Evolutionary conservation across 2,329 filamentous ascomycete genomes (phyloP).

Genomic region (Curvularia sp.): DNA sequence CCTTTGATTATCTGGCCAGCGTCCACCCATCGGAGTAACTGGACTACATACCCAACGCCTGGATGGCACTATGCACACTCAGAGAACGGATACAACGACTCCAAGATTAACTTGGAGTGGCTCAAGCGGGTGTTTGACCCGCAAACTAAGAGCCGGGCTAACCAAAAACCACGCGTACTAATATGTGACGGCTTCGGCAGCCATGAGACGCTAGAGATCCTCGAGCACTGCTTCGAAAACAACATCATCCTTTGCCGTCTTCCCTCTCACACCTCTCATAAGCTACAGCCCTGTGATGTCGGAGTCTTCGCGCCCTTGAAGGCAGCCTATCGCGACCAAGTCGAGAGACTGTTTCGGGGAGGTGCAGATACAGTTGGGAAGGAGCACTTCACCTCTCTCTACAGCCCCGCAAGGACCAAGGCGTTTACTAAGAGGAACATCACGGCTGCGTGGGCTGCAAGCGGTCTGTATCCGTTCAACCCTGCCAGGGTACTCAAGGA

Average conservation of each 20-base stretch:
- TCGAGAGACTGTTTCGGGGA: slow-evolving; percentile 18
- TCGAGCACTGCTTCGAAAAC: slow-evolving; percentile 44
- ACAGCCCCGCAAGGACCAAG: slow-evolving; percentile 29
- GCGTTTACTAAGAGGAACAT: slow-evolving; percentile 43
- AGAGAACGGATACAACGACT: slow-evolving; percentile 4
- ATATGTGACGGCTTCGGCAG: slow-evolving; percentile 34
- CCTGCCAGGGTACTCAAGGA: slow-evolving; percentile 39
- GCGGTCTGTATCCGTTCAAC: slow-evolving; percentile 43
- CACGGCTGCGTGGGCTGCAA: no score
- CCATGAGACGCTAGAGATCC: slow-evolving; percentile 47
- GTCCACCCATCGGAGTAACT: neutral
- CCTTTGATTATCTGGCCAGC: neutral
- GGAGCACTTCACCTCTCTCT: slow-evolving; percentile 30
- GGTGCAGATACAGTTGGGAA: slow-evolving; percentile 20
- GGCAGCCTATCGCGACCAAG: slow-evolving; percentile 1
- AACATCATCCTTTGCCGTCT: slow-evolving; percentile 33
- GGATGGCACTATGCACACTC: slow-evolving; percentile 1
- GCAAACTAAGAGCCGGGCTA: neutral
- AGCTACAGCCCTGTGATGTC: no score
- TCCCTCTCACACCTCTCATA: no score
- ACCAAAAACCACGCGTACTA: neutral
- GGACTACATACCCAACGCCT: neutral
- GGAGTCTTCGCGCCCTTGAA: neutral
- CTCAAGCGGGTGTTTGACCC: slow-evolving; percentile 3
- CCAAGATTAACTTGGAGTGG: slow-evolving; percentile 1